Evolutionary conservation across 2,329 filamentous ascomycete genomes (phyloP), one percentile per base, ranked within the genome.

Genomic region (Penicillium sp.): DNA sequence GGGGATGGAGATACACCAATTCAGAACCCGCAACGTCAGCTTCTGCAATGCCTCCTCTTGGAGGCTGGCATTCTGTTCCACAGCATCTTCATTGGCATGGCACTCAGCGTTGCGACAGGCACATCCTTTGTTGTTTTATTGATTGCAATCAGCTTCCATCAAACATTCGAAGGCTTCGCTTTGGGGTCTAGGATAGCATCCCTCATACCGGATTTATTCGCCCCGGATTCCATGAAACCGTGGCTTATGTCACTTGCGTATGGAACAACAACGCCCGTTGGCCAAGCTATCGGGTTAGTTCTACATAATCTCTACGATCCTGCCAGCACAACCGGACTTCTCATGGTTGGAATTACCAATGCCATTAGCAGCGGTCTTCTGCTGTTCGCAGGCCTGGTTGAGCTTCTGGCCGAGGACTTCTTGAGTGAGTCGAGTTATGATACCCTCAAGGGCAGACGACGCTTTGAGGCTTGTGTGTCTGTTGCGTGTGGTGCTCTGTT

Each of bases 331-430:
- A 81, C 83, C 0, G 89, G 89, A 0, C 71, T 95, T 40, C 73
- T 95, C 22, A 86, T 92, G 72, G 89, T 95, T 5, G 89, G 89
- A 7, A 82, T 91, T 64, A 93, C 92, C 79, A 95, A 95, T 62
- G 88, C 88, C 33, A 86, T 95, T 43, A 90, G 86, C 9, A 85
- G 86, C 42, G 89, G 89, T 0, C 74, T 95, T 42, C 70, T 95
- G 25, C 75, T 95, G 3, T 95, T 92, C 65, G 89, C 89, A 0
- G 88, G 88, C 0, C 73, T 95, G 36, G 89, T 95, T 3, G 88
- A 95, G 71, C 76, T 95, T 16, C 76, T 95, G 39, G 87, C 88
- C 0, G 89, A 95, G 69, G 89, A 95, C 61, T 95, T 95, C 59
- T 64, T 87, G 54, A 84, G 80, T 59, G 82, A 86, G 55, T 74